Base-by-base conservation (phyloP, 768 basidiomycete genomes). In the Austroboletus festivus region DNA sequence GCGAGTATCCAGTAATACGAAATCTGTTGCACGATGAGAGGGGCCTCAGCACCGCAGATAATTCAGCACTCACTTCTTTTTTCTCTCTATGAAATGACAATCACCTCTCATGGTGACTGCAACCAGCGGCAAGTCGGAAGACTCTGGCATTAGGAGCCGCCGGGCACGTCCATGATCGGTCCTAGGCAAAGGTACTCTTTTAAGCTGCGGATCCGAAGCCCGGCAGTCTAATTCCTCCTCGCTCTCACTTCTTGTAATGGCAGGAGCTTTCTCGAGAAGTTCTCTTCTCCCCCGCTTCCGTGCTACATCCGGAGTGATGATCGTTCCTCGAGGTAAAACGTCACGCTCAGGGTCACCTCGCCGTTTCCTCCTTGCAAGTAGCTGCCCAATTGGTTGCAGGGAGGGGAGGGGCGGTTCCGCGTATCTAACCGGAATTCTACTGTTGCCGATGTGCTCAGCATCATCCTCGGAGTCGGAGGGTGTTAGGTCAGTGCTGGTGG, bases 51-150 rank as follows among this genome's bases (percentile, higher is more conserved):
- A 43, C 38, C 21, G 22, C 24, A 5, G 38, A 42, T 35, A 40
- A 42, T 37, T 34, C 41, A 19, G 33, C 46, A 57, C 59, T 54
- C 57, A 61, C 69, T 66, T 64, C 51, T 62, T 55, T 26, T 50
- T 55, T 35, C 62, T 61, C 44, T 72, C 48, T 48, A 75, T 70
- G 52, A 75, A 75, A 42, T 78, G 72, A n/a, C 68, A 58, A 46
- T 77, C 73, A 28, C 67, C 69, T 35, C 71, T 61, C 77, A 77
- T 77, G 22, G 74, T 74, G 46, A 78, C 61, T 26, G 74, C 72
- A 38, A 68, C 63, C 40, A 75, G 52, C 11, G 74, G 73, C 38
- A 71, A 62, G 13, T 59, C 50, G 20, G 31, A 42, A 18, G 58
- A 57, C 35, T 47, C 51, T 18, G 68, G 68, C 18, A 60, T 33